Conservation (phyloP, 202 grass and related monocot genomes). For the Zizania palustris region DNA sequence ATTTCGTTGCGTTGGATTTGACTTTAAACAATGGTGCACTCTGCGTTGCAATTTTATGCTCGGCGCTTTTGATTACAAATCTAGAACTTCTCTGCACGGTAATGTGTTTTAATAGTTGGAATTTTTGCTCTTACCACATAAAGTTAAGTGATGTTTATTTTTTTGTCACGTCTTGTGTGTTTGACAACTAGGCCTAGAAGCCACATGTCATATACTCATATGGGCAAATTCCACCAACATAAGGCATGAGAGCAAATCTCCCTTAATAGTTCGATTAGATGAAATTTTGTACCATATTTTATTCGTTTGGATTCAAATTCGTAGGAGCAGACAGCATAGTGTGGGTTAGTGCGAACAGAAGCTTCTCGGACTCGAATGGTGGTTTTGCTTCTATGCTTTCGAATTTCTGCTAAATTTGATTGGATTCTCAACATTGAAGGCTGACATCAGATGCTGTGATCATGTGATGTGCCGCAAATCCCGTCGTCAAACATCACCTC, state of each 20-base stretch:
- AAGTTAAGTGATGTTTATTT: too few relatives aligned
- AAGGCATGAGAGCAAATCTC: too few relatives aligned
- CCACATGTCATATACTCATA: too few relatives aligned
- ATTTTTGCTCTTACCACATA: too few relatives aligned
- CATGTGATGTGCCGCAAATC: background rate
- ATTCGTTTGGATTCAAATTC: constrained; percentile 15
- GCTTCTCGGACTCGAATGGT: background rate
- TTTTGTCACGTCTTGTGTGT: too few relatives aligned
- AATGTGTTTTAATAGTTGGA: too few relatives aligned
- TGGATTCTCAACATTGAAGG: background rate
- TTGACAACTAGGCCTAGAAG: too few relatives aligned
- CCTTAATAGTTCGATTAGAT: constrained; percentile 22
- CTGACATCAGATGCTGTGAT: background rate
- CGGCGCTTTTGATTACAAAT: background rate
- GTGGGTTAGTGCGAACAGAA: background rate
- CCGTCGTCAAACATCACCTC: background rate
- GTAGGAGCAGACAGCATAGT: background rate
- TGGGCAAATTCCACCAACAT: too few relatives aligned
- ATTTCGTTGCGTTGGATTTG: constrained; percentile 25
- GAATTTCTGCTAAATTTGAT: background rate
- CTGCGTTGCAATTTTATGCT: background rate
- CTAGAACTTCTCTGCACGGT: background rate
- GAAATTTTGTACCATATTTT: background rate
- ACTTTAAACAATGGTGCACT: background rate
- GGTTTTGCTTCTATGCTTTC: background rate